phyloP scores from a whole-genome alignment of 106 monocot genomes.

The Alisma plantagoaquatica region DNA sequence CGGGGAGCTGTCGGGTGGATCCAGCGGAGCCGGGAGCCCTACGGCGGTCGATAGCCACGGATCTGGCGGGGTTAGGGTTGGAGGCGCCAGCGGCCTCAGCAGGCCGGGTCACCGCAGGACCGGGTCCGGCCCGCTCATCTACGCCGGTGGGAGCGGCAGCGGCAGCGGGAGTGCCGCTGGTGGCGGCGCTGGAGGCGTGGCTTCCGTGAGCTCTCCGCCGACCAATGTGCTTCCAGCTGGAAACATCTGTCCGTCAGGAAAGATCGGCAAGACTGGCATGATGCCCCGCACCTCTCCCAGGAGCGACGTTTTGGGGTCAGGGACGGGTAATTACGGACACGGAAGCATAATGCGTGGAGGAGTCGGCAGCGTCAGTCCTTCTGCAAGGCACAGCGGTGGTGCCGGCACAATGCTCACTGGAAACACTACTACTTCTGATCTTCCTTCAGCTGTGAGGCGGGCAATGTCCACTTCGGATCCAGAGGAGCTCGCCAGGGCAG shows the following conservation, averaged over 20 bases:
- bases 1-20: conserved; percentile 14
- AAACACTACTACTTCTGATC: no score
- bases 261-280: conserved; percentile 31
- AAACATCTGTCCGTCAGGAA: conserved; percentile 70
- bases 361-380: conserved; percentile 6
- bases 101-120: conserved; percentile 11
- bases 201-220: conserved; percentile 21
- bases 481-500: conserved; percentile 56
- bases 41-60: background rate
- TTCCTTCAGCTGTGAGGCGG: no score
- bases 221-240: conserved; percentile 47
- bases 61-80: conserved; percentile 6
- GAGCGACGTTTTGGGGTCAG: conserved; percentile 49
- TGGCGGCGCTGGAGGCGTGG: no score
- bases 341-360: conserved; percentile 45
- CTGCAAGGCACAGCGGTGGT: conserved; percentile 6
- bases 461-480: conserved; percentile 39
- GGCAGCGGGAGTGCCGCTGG: conserved; percentile 1
- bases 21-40: background rate
- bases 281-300: conserved; percentile 12
- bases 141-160: conserved; percentile 14
- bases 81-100: background rate
- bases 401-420: conserved; percentile 11
- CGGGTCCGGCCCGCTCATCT: conserved; percentile 33
- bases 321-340: conserved; percentile 65